phyloP scores from a whole-genome alignment of 202 grass and related monocot genomes.

The Musa balbisiana region DNA sequence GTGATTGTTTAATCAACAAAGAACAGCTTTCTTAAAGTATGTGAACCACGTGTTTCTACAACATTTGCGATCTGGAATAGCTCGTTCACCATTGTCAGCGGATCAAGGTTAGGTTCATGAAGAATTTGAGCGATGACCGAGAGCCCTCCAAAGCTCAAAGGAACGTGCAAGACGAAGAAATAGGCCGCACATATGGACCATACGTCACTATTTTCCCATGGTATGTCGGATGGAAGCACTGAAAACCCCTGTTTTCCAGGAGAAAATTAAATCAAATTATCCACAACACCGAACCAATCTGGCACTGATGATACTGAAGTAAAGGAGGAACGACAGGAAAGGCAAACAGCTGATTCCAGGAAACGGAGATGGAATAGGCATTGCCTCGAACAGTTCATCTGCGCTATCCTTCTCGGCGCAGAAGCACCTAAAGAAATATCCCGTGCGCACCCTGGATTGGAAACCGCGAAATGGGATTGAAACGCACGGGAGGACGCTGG shows the following conservation, averaged over 20 bases:
- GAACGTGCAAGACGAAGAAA: constrained; percentile 69
- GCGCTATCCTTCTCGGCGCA: not conserved
- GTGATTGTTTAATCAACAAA: constrained; percentile 18
- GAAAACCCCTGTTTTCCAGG: constrained; percentile 32
- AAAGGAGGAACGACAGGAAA: not conserved
- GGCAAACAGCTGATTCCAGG: not conserved
- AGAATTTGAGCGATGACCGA: constrained; percentile 41
- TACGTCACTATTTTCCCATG: constrained; percentile 55
- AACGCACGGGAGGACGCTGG: not conserved
- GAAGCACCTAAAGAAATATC: not conserved
- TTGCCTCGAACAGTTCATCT: constrained; percentile 9
- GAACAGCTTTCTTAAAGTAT: not conserved
- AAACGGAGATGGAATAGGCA: too few species aligned
- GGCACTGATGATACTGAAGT: not conserved
- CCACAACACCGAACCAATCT: not conserved
- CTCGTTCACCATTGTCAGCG: constrained; percentile 45
- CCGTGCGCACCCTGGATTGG: not conserved
- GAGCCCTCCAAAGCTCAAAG: constrained; percentile 89
- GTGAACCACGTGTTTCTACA: not conserved
- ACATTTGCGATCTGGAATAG: not conserved
- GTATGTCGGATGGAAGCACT: constrained; percentile 40
- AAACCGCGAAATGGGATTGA: not conserved
- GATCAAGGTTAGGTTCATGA: constrained; percentile 47
- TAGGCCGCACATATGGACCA: constrained; percentile 83
- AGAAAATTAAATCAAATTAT: not conserved